phyloP scores from a whole-genome alignment of 1,284 basidiomycete genomes.

The Abortiporus biennis region DNA sequence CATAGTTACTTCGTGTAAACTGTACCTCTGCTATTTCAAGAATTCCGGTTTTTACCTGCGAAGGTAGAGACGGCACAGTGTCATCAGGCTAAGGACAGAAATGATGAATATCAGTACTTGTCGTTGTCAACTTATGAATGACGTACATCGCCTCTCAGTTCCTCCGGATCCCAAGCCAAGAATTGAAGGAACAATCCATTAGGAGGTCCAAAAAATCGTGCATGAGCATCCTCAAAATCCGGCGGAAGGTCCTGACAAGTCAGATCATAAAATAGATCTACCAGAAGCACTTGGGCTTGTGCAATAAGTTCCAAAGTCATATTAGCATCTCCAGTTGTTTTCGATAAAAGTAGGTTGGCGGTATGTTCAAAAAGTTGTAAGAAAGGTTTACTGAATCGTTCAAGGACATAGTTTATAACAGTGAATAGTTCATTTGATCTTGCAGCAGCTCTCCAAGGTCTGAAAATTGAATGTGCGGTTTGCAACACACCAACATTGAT shows the following conservation, averaged over 20 bases:
- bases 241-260: slow-evolving; percentile 95
- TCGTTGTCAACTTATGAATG: slow-evolving; percentile 1
- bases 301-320: slow-evolving; percentile 49
- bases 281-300: slow-evolving; percentile 71
- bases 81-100: slow-evolving; percentile 66
- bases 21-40: slow-evolving; percentile 84
- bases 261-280: slow-evolving; percentile 92
- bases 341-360: slow-evolving; percentile 40
- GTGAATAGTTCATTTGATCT: slow-evolving; percentile 85
- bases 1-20: too few species aligned
- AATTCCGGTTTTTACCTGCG: slow-evolving; percentile 85
- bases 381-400: slow-evolving; percentile 80
- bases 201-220: slow-evolving; percentile 70
- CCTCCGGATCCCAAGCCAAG: slow-evolving; percentile 70
- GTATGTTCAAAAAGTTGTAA: slow-evolving; percentile 77
- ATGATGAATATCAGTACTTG: slow-evolving; percentile 11
- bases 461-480: slow-evolving; percentile 95
- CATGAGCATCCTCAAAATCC: slow-evolving; percentile 86
- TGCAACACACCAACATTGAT: slow-evolving; percentile 88
- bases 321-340: slow-evolving; percentile 31
- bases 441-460: slow-evolving; percentile 87
- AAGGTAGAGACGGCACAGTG: slow-evolving; percentile 72
- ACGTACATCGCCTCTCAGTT: slow-evolving; percentile 69
- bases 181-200: slow-evolving; percentile 76
- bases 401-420: slow-evolving; percentile 90